Percentiles rank a stretch among this genome's conserved stretches.
These are phyloP conservation scores for Eucalyptus viminalis DNA, from an alignment of 345 rosid genomes.

Conservation along the genomic window DNA sequence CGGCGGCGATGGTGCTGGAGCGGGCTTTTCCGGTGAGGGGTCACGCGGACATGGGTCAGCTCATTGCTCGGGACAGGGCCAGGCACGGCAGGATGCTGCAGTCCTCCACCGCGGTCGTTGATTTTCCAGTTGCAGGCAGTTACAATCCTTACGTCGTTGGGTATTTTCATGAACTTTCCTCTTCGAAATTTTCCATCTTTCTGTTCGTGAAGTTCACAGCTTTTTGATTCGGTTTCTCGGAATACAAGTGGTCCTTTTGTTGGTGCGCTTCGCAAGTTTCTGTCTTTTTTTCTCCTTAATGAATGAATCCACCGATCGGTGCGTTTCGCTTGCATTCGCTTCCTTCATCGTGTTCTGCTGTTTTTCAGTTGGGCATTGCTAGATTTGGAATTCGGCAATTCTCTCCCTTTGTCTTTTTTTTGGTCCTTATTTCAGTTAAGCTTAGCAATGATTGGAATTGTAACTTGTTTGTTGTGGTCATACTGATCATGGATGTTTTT, in stretches of 20 bases:
- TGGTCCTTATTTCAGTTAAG: not conserved
- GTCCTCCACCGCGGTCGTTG: constrained; percentile 46
- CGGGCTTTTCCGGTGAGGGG: constrained; percentile 39
- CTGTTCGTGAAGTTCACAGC: not conserved
- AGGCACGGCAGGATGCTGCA: constrained; percentile 84
- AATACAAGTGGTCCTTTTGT: not conserved
- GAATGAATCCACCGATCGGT: not conserved
- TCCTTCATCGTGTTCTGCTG: not conserved
- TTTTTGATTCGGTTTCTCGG: not conserved
- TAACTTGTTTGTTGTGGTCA: not conserved
- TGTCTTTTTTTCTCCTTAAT: not conserved
- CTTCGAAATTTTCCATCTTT: not conserved
- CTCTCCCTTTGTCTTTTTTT: not conserved
- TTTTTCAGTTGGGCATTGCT: not conserved
- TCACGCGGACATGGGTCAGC: constrained; percentile 44
- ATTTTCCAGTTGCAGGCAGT: constrained; percentile 72
- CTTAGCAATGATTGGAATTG: not conserved
- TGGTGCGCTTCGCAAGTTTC: not conserved
- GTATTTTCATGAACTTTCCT: constrained; percentile 18
- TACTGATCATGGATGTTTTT: not conserved
- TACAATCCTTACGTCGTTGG: constrained; percentile 83
- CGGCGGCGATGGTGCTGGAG: constrained; percentile 12
- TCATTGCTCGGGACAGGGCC: constrained; percentile 47
- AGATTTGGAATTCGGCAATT: not conserved
- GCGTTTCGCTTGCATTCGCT: not conserved